A percentile compares a stretch with the other conserved stretches of the same genome.
Evolutionary conservation across 768 basidiomycete species (phyloP).

Genomic region (Kwoniella newhampshirensis): DNA sequence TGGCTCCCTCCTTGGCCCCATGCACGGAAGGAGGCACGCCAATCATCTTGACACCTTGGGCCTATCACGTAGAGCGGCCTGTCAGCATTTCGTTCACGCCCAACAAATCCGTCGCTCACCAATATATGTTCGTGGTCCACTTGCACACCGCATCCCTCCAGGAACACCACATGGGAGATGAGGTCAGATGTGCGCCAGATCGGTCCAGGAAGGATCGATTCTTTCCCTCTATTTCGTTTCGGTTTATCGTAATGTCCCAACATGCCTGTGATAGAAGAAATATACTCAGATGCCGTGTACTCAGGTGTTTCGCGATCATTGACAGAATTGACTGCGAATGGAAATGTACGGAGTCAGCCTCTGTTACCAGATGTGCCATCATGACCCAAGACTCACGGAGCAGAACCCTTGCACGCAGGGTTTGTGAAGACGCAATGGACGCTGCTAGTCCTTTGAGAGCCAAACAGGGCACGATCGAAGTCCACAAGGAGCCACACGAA

Average conservation of each 20-base stretch:
- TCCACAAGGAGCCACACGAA: slow-evolving; percentile 93
- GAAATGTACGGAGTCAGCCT: background rate
- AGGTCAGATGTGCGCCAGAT: slow-evolving; percentile 59
- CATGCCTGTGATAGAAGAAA: slow-evolving; percentile 71
- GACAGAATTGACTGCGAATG: slow-evolving; percentile 68
- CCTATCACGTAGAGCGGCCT: slow-evolving; percentile 13
- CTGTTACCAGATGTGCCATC: background rate
- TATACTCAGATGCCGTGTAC: slow-evolving; percentile 80
- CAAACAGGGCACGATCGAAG: slow-evolving; percentile 89
- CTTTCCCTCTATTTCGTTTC: slow-evolving; percentile 60
- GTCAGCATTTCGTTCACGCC: background rate
- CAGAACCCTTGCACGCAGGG: slow-evolving; percentile 76
- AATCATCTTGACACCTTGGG: slow-evolving; percentile 36
- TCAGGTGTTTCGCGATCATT: slow-evolving; percentile 89
- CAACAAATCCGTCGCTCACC: slow-evolving; percentile 56
- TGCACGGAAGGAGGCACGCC: slow-evolving; percentile 27
- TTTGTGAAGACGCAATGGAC: slow-evolving; percentile 70
- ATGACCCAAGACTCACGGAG: slow-evolving; percentile 62
- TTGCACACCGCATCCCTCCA: slow-evolving; percentile 63
- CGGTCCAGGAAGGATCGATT: slow-evolving; percentile 57
- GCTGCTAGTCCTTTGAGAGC: slow-evolving; percentile 76
- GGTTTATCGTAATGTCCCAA: slow-evolving; percentile 58
- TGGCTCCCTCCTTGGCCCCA: slow-evolving; percentile 9
- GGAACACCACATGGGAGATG: slow-evolving; percentile 80
- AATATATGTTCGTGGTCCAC: slow-evolving; percentile 66